Evolutionary conservation across 495 filamentous ascomycete genomes (phyloP), one percentile per base, ranked within the genome.

Genomic region (Penicillium daleae): DNA sequence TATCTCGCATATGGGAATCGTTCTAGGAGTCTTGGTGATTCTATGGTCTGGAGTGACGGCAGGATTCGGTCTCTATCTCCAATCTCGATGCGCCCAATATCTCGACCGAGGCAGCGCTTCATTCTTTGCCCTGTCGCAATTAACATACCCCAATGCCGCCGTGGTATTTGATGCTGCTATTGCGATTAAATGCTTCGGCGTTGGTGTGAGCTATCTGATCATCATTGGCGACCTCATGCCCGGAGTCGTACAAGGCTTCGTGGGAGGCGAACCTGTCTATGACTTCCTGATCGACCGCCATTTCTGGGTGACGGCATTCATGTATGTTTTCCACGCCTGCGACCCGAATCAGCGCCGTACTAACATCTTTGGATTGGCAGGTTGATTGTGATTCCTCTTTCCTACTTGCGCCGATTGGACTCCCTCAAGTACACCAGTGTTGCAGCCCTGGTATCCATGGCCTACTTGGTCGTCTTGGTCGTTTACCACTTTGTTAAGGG

Each of bases 161-260:
- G 91, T 99, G 31, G 80, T 98, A 29, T 99, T 99, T 76, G 95
- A 99, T 78, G 89, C 89, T 4, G 95, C 95, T 0, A 99, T 99
- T 70, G 92, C 94, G 7, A 91, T 99, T 70, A 99, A 99, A 71
- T 99, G 95, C 72, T 98, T 98, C 76, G 95, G 89, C 59, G 95
- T 99, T 19, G 96, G 90, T 8, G 90, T 98, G 44, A 96, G 92
- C 71, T 99, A 99, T 75, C 85, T 99, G 66, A 99, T 98, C 64
- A 97, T 99, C 66, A 98, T 99, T 66, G 95, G 95, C 19, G 95
- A 99, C 71, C 80, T 99, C 65, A 99, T 99, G 95, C 95, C 96
- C 2, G 95, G 91, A 4, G 95, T 99, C 9, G 87, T 95, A 0
- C 78, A 85, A 70, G 93, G 92, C 1, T 90, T 93, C 72, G 81